Percentiles rank a stretch among this genome's conserved stretches.
Evolutionary conservation across 2,329 filamentous ascomycete species (phyloP).

Genomic region (Pseudogymnoascus verrucosus): DNA sequence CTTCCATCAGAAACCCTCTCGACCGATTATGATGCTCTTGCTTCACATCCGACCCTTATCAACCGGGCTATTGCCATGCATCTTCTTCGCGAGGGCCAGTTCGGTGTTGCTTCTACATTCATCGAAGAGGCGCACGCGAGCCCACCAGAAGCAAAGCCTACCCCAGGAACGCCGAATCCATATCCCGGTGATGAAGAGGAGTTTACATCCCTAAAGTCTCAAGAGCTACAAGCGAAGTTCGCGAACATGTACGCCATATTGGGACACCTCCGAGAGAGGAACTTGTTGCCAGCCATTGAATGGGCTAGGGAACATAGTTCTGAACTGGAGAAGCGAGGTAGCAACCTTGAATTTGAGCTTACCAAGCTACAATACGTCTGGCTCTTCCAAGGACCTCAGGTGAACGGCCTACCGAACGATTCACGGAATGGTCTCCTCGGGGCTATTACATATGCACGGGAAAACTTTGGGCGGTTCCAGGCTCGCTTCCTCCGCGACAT

Average conservation of each 20-base stretch:
- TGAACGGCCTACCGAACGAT: conserved; percentile 49
- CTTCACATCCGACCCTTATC: conserved; percentile 66
- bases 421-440: conserved; percentile 47
- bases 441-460: conserved; percentile 69
- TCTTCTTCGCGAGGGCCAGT: conserved; percentile 87
- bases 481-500: conserved; percentile 70
- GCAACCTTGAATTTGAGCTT: conserved; percentile 92
- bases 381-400: conserved; percentile 60
- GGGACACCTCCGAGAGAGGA: conserved; percentile 62
- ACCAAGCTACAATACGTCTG: conserved; percentile 84
- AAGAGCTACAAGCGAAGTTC: conserved; percentile 72
- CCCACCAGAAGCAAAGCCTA: conserved; percentile 32
- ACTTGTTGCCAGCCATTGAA: conserved; percentile 74
- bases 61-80: conserved; percentile 97
- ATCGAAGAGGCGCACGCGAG: conserved; percentile 58
- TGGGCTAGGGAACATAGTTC: conserved; percentile 71
- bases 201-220: conserved; percentile 51
- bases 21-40: conserved; percentile 73
- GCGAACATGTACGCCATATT: conserved; percentile 86
- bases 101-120: conserved; percentile 79
- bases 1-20: conserved; percentile 51
- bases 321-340: conserved; percentile 71
- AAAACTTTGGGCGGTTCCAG: conserved; percentile 68
- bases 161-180: conserved; percentile 26
- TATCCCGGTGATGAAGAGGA: conserved; percentile 30